Percentiles rank a stretch among this genome's conserved stretches.
Conservation (phyloP, 1,284 basidiomycete species). For the Pulveroboletus sp. region DNA sequence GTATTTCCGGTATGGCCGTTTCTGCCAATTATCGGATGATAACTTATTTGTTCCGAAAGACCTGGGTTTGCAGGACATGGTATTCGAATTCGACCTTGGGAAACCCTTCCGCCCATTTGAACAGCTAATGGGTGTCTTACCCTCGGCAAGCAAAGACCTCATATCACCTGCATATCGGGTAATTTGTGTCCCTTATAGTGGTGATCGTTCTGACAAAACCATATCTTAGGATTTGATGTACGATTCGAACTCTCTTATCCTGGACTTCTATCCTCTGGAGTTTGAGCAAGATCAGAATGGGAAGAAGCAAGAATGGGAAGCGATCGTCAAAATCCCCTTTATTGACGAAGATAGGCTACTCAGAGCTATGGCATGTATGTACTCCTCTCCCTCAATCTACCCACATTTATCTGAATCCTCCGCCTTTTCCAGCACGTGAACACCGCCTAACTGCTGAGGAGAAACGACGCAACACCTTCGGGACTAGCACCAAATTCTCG, state of each 20-base stretch:
- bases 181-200: constrained; percentile 17
- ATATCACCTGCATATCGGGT: constrained; percentile 87
- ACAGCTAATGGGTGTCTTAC: constrained; percentile 98
- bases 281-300: constrained; percentile 97
- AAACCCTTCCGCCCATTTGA: constrained; percentile 93
- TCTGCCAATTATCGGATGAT: neutral
- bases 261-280: constrained; percentile 91
- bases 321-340: constrained; percentile 98
- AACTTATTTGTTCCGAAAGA: constrained; percentile 49
- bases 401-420: neutral
- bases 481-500: constrained; percentile 79
- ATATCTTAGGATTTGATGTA: constrained; percentile 81
- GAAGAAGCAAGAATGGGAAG: constrained; percentile 99
- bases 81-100: constrained; percentile 86
- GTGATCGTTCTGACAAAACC: constrained; percentile 4
- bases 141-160: constrained; percentile 84
- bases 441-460: constrained; percentile 81
- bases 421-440: constrained; percentile 59
- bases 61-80: constrained; percentile 77
- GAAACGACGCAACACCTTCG: constrained; percentile 73
- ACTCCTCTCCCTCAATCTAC: constrained; percentile 24
- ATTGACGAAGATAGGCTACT: constrained; percentile 86
- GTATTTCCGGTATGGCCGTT: constrained; percentile 75
- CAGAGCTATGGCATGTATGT: constrained; percentile 74
- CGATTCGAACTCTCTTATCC: constrained; percentile 82